Conservation (phyloP, 169 alveolate genomes). For the Plasmodium blacklocki region DNA sequence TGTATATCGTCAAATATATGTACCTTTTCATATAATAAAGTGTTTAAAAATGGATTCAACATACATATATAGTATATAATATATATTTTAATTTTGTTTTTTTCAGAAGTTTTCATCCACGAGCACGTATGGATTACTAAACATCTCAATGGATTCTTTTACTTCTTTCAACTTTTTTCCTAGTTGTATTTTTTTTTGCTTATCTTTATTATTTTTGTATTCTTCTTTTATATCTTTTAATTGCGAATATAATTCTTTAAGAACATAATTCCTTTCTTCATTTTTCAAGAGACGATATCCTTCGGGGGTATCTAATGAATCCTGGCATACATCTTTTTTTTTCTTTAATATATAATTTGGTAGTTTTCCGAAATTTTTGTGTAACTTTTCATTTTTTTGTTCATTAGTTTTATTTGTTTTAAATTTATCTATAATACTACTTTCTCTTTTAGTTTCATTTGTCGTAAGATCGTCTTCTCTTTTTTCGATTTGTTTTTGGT, state of each 20-base stretch:
- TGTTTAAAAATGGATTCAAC: too few relatives aligned
- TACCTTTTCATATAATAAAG: too few relatives aligned
- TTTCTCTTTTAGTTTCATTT: slow-evolving; percentile 3
- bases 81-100: not conserved
- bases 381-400: slow-evolving; percentile 20
- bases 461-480: slow-evolving; percentile 17
- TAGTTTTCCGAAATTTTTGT: slow-evolving; percentile 45
- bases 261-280: slow-evolving; percentile 48
- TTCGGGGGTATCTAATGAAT: slow-evolving; percentile 27
- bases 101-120: slow-evolving; percentile 37
- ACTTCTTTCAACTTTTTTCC: slow-evolving; percentile 59
- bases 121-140: slow-evolving; percentile 46
- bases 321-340: slow-evolving; percentile 40
- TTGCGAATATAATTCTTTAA: slow-evolving; percentile 62
- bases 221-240: slow-evolving; percentile 41
- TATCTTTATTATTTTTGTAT: slow-evolving; percentile 57
- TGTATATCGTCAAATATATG: too few relatives aligned
- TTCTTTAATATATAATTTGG: slow-evolving; percentile 59
- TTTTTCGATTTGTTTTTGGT: slow-evolving; percentile 1
- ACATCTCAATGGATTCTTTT: slow-evolving; percentile 49
- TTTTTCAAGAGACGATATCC: slow-evolving; percentile 55
- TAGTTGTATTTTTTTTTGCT: slow-evolving; percentile 22
- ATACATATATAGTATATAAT: too few relatives aligned
- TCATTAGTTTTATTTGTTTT: slow-evolving; percentile 16
- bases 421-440: slow-evolving; percentile 37